These are phyloP conservation scores for Chloris gayana DNA, from an alignment of 176 grass and related monocot genomes.

Conservation along the genomic window DNA sequence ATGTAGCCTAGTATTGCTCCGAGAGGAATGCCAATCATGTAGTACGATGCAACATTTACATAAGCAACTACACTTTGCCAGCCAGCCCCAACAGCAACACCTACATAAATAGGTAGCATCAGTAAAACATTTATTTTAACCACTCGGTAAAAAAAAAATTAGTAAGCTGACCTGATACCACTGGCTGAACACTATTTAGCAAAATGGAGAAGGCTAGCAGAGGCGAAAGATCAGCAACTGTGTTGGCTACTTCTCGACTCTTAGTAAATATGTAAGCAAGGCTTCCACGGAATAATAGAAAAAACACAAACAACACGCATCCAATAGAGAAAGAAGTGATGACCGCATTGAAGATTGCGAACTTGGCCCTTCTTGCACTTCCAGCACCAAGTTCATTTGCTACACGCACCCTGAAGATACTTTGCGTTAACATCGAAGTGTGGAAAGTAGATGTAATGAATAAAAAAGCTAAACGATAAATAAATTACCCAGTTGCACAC, in stretches of 20 bases:
- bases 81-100: constrained; percentile 7
- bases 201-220: constrained; percentile 74
- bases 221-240: constrained; percentile 66
- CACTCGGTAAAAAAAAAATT: neutral
- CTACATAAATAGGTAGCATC: neutral
- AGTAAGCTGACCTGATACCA: constrained; percentile 60
- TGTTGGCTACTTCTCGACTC: constrained; percentile 37
- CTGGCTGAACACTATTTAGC: constrained; percentile 81
- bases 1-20: constrained; percentile 64
- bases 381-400: constrained; percentile 80
- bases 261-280: constrained; percentile 49
- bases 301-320: constrained; percentile 47
- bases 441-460: neutral
- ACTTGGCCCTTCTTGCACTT: constrained; percentile 55
- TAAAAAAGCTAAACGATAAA: neutral
- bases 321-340: constrained; percentile 50
- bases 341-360: constrained; percentile 56
- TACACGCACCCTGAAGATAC: constrained; percentile 52
- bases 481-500: constrained; percentile 56
- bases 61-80: constrained; percentile 72
- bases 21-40: constrained; percentile 70
- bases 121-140: neutral
- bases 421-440: neutral
- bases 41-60: constrained; percentile 79
- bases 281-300: constrained; percentile 49